A percentile compares a stretch with the other conserved stretches of the same genome.
phyloP scores from a whole-genome alignment of 202 grass and related monocot species.

The Carex arenaria region DNA sequence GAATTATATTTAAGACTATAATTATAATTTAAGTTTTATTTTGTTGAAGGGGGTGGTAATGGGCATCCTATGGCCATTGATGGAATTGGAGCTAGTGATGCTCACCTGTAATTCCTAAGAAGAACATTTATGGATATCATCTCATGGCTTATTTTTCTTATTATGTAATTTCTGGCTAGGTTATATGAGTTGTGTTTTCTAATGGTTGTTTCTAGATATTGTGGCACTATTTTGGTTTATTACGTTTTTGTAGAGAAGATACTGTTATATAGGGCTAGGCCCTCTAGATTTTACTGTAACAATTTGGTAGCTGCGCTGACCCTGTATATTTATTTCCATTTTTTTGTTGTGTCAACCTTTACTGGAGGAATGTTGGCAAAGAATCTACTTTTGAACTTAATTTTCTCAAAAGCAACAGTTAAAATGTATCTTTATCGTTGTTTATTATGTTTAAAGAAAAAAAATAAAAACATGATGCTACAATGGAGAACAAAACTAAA shows the following conservation, averaged over 20 bases:
- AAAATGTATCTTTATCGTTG: neutral
- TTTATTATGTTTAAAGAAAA: neutral
- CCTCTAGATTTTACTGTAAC: conserved; percentile 11
- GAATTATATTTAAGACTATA: neutral
- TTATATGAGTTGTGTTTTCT: neutral
- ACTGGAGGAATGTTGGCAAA: neutral
- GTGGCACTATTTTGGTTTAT: conserved; percentile 6
- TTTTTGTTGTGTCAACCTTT: neutral
- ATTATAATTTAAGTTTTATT: conserved; percentile 16
- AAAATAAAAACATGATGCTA: neutral
- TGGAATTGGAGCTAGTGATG: conserved; percentile 21
- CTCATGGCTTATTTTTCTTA: neutral
- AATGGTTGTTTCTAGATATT: conserved; percentile 8
- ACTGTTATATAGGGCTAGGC: neutral
- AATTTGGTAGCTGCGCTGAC: neutral
- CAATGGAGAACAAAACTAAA: neutral
- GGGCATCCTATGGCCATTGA: conserved; percentile 15
- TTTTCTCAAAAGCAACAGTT: neutral
- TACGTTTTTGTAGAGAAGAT: neutral
- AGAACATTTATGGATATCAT: neutral
- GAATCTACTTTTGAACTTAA: neutral
- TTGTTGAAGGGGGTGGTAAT: conserved; percentile 26
- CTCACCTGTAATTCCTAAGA: conserved; percentile 1
- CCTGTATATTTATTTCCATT: neutral
- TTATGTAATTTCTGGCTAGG: neutral